phyloP scores from a whole-genome alignment of 163 green algal species.

The Volvox carteri region DNA sequence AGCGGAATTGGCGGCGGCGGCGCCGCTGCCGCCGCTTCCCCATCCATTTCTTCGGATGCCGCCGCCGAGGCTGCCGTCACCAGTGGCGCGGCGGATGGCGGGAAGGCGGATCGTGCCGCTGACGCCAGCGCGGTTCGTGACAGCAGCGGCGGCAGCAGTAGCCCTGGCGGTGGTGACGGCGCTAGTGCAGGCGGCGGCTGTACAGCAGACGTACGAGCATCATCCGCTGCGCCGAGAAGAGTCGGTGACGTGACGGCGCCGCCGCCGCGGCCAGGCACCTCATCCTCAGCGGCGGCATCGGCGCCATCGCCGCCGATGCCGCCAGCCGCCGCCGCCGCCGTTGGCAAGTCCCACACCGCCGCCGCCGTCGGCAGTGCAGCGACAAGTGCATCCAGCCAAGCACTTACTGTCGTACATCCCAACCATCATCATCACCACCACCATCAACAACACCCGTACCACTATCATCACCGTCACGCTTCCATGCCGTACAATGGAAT shows the following conservation, averaged over 20 bases:
- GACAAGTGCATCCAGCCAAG: conserved; percentile 15
- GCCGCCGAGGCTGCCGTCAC: background rate
- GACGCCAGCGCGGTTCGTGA: too few species aligned
- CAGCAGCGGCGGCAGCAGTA: too few species aligned
- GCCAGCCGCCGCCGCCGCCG: conserved; percentile 6
- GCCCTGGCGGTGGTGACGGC: background rate
- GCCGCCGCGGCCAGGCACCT: background rate
- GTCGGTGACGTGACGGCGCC: background rate
- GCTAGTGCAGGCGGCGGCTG: too few species aligned
- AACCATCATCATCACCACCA: background rate
- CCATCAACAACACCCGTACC: background rate
- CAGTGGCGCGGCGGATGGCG: background rate
- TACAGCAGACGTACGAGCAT: too few species aligned
- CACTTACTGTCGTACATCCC: background rate
- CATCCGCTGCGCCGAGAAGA: too few species aligned
- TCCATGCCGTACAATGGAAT: background rate
- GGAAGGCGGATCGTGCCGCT: too few species aligned
- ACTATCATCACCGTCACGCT: background rate
- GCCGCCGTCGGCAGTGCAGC: too few species aligned
- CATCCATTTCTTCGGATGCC: background rate
- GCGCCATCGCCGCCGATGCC: background rate
- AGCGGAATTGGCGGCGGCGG: background rate
- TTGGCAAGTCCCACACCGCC: background rate
- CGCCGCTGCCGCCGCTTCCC: background rate
- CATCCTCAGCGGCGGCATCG: background rate